phyloP scores from a whole-genome alignment of 352 stramenopile genomes.

The Pythium periplocum region DNA sequence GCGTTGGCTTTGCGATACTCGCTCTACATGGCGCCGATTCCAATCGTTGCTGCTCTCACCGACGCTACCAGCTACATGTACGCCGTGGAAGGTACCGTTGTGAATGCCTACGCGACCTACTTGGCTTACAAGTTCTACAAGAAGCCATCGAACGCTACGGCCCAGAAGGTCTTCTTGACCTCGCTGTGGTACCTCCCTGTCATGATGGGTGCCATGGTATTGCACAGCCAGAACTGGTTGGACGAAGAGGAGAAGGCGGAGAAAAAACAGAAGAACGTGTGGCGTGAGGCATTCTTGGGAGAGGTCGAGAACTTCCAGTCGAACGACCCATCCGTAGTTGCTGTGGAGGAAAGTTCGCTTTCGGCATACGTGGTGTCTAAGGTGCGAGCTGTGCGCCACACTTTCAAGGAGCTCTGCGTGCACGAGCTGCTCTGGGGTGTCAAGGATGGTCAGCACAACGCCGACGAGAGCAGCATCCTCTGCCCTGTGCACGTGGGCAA shows the following conservation, averaged over 20 bases:
- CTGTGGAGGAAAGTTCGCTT: constrained; percentile 43
- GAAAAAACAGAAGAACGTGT: constrained; percentile 50
- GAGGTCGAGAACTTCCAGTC: constrained; percentile 64
- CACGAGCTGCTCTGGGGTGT: constrained; percentile 82
- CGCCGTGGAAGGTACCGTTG: constrained; percentile 92
- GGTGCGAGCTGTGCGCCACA: constrained; percentile 59
- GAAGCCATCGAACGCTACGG: constrained; percentile 92
- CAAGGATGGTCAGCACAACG: constrained; percentile 67
- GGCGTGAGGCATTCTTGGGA: constrained; percentile 69
- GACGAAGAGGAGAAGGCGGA: constrained; percentile 59
- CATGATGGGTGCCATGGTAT: constrained; percentile 96
- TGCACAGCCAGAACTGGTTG: constrained; percentile 93
- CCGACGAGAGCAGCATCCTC: constrained; percentile 66
- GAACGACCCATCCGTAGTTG: constrained; percentile 22
- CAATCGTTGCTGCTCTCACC: constrained; percentile 86
- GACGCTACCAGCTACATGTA: constrained; percentile 99
- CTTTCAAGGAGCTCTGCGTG: constrained; percentile 75
- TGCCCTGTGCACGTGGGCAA: constrained; percentile 75
- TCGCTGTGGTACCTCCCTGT: constrained; percentile 98
- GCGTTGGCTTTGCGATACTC: constrained; percentile 93
- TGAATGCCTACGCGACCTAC: constrained; percentile 96
- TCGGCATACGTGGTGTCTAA: constrained; percentile 58
- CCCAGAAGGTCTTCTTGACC: constrained; percentile 95
- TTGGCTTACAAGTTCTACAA: constrained; percentile 93
- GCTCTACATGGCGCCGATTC: constrained; percentile 92